Evolutionary conservation across 2,329 filamentous ascomycete species (phyloP).

Genomic region (Stenocarpella maydis): DNA sequence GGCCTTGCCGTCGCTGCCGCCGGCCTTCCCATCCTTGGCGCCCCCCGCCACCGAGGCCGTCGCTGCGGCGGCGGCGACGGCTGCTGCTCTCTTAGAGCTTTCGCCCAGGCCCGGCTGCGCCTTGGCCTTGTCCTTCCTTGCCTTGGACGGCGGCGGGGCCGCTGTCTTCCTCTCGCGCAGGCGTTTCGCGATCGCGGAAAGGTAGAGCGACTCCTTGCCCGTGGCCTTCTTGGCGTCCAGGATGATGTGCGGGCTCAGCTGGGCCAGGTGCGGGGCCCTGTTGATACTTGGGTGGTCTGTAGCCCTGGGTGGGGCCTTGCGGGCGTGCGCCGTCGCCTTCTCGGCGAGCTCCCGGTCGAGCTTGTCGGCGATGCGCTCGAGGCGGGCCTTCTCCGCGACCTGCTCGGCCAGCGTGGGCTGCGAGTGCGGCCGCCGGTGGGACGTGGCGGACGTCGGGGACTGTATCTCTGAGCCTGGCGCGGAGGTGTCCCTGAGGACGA

Average conservation of each 20-base stretch:
- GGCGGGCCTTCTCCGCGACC: constrained; percentile 67
- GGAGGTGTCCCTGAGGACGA: constrained; percentile 32
- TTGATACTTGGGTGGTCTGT: constrained; percentile 66
- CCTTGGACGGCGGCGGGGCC: constrained; percentile 26
- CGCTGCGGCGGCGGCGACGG: constrained; percentile 24
- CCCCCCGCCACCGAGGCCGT: background rate
- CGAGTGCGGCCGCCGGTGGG: constrained; percentile 36
- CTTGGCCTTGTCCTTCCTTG: constrained; percentile 13
- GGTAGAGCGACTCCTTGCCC: constrained; percentile 77
- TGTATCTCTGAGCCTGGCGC: constrained; percentile 25
- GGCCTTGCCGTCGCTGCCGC: background rate
- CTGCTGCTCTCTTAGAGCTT: constrained; percentile 33
- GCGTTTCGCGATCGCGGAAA: constrained; percentile 65
- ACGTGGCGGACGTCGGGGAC: constrained; percentile 33
- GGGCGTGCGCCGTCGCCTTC: constrained; percentile 63
- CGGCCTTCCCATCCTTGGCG: constrained; percentile 9
- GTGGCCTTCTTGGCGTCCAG: constrained; percentile 81
- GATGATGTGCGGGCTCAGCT: constrained; percentile 72
- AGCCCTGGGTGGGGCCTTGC: constrained; percentile 55
- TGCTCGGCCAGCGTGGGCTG: constrained; percentile 58
- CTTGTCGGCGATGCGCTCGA: constrained; percentile 65
- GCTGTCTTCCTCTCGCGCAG: constrained; percentile 45
- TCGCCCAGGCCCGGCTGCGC: constrained; percentile 36
- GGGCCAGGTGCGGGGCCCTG: constrained; percentile 63
- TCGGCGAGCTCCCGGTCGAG: constrained; percentile 60